Evolutionary conservation across 2,329 filamentous ascomycete species (phyloP), one percentile per base, ranked within the genome.

Genomic region (Cytospora schulzeri): DNA sequence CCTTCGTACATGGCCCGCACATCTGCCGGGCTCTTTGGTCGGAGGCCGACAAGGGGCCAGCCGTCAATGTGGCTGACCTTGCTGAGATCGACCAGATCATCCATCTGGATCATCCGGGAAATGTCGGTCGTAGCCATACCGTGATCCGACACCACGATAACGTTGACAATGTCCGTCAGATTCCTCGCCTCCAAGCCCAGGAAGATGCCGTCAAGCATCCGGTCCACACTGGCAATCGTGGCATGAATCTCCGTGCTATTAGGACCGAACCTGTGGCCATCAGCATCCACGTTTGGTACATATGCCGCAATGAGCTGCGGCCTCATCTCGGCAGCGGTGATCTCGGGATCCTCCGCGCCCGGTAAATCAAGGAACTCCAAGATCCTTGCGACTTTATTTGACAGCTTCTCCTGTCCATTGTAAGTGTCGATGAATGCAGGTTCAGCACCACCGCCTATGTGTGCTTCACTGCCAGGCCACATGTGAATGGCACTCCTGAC

Each of bases 391-490:
- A 93, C 91, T 76, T 99, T 99, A 41, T 83, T 85, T 0, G 85
- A 75, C 1, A 99, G 82, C 35, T 80, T 74, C 77, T 97, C 93
- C 0, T 89, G 85, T 11, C 87, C 88, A 70, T 97, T 94, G 78
- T 86, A 99, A 71, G 88, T 89, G 78, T 98, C 95, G 57, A 98
- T 76, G 71, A 92, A 92, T 12, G 87, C 88, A 2, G 93, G 92
- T 68, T 93, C 88, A 22, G 88, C 80, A n/a, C 83, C 81, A 22
- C 51, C n/a, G 15, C 87, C 82, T 66, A 96, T 90, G 74, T 92
- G 89, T 7, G 93, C 93, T 78, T 99, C 95, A 52, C 91, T 96
- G 2, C 95, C 95, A 1, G 95, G 95, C 95, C 95, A 99, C 95
- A 99, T 99, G 75, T 99, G 95, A 29, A 99, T 88, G 0, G 92